phyloP scores from a whole-genome alignment of 345 rosid genomes.

The Firmiana major region DNA sequence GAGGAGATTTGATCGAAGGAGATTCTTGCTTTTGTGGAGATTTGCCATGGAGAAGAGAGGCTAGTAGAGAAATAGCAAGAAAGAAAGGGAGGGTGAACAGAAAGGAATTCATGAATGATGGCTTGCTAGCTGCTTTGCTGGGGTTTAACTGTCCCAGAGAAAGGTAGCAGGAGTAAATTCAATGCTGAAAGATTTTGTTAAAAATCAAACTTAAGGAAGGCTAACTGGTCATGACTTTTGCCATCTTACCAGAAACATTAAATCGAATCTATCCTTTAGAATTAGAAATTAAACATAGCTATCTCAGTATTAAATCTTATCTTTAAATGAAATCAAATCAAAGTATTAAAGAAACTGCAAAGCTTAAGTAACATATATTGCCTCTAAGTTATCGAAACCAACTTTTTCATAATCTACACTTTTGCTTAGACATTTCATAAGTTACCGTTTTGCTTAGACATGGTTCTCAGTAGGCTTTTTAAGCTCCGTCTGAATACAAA shows the following conservation, averaged over 20 bases:
- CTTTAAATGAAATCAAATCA: not conserved
- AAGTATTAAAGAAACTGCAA: not conserved
- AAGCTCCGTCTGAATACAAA: too few relatives aligned
- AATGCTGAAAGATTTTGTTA: not conserved
- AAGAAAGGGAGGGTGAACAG: slow-evolving; percentile 22
- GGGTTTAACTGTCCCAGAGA: too few relatives aligned
- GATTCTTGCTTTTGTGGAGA: slow-evolving; percentile 30
- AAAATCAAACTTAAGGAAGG: not conserved
- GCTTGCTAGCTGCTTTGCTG: not conserved
- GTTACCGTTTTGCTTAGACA: too few relatives aligned
- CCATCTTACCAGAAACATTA: not conserved
- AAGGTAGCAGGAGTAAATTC: not conserved
- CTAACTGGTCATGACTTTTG: not conserved
- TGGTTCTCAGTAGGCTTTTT: too few relatives aligned
- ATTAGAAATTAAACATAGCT: not conserved
- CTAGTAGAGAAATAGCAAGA: slow-evolving; percentile 26
- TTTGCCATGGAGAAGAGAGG: slow-evolving; percentile 31
- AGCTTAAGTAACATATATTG: too few relatives aligned
- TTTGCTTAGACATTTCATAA: too few relatives aligned
- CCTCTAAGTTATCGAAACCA: too few relatives aligned
- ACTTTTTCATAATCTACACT: too few relatives aligned
- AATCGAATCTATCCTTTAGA: not conserved
- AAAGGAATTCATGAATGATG: slow-evolving; percentile 39
- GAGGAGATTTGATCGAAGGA: slow-evolving; percentile 29
- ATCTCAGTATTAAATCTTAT: not conserved